Evolutionary conservation across 2,329 filamentous ascomycete species (phyloP), one percentile per base, ranked within the genome.

Genomic region (Aspergillus oerlinghausenensis): DNA sequence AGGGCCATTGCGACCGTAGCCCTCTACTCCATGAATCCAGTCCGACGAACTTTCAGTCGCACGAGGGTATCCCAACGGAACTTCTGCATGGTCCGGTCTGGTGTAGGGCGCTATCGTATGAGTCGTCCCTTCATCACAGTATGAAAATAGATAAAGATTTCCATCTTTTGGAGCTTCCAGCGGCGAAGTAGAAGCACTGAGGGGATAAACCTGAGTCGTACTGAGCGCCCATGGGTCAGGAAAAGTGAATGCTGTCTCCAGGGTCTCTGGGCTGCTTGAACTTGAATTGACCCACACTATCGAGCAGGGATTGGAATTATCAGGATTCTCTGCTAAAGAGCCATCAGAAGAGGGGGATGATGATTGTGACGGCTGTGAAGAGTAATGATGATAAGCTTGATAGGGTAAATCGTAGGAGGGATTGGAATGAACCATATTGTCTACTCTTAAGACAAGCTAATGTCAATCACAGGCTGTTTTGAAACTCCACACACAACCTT

Each of bases 401-500:
- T 62, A 65, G 50, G 58, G 56, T 29, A 60, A 63, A 47, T 58
- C 55, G 51, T 62, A 56, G 38, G 65, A 56, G 32, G 59, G 49
- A 35, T 60, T 57, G 38, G 62, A 63, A 51, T 50, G 60, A 52
- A 68, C 57, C 69, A 72, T 71, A 45, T 57, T 51, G 56, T 45
- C 49, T 52, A 55, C 26, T 47, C 43, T 47, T 47, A 28, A 49
- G 45, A 40, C 25, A 47, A 49, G 14, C 38, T 49, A 57, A 50
- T 25, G 50, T 57, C 26, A 40, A 49, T 19, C 45, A 53, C 45
- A 47, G 21, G 43, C 43, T 47, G 43, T 23, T 47, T 47, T 23
- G 21, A 47, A 47, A 26, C 43, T 25, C 21, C 21, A 40, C 42
- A 28, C 42, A 28, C 42, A 40, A 35, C 45, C 43, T n/a, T 29